Conservation (phyloP, 257 asterid species). For the Penstemon barbatus region DNA sequence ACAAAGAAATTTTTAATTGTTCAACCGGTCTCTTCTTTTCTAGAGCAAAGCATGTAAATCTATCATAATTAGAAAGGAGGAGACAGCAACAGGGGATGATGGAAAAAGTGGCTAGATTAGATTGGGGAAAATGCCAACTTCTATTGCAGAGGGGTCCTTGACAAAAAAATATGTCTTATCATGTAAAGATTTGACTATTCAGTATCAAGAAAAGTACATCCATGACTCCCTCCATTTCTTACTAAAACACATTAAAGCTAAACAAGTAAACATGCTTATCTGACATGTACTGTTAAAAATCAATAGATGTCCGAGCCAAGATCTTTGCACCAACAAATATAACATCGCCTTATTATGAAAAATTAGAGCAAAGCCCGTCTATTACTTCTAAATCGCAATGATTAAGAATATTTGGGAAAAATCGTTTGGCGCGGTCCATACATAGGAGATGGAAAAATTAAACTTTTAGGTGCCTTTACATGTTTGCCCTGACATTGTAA, state of each 20-base stretch:
- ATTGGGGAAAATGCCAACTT: background rate
- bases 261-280: background rate
- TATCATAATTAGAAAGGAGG: background rate
- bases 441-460: too few species aligned
- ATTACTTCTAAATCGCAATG: conserved; percentile 10
- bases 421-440: too few species aligned
- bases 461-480: too few species aligned
- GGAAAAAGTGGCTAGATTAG: background rate
- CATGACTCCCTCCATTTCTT: background rate
- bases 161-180: background rate
- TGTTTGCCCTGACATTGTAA: too few species aligned
- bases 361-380: background rate
- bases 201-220: background rate
- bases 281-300: background rate
- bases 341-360: background rate
- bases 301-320: background rate
- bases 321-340: background rate
- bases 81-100: background rate
- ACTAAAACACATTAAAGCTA: background rate
- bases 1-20: too few species aligned
- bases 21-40: background rate
- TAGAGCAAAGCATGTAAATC: background rate
- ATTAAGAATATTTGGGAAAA: background rate
- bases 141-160: background rate
- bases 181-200: background rate